Evolutionary conservation across 2,329 filamentous ascomycete species (phyloP).

Genomic region (Microcyclospora pomicola): DNA sequence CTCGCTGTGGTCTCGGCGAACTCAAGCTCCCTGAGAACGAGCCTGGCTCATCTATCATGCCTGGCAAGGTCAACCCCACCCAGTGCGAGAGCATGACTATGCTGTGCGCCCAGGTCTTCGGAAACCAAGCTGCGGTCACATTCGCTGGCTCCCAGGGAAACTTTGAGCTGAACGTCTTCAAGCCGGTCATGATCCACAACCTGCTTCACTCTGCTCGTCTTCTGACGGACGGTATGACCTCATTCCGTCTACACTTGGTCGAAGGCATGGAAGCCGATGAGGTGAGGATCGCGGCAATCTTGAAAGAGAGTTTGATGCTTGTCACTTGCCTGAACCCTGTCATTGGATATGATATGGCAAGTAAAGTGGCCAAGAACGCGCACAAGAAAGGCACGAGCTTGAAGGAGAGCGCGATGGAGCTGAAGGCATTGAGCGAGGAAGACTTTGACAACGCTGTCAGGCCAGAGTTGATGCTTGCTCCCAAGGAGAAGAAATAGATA

Average conservation of each 20-base stretch:
- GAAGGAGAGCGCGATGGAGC: conserved; percentile 86
- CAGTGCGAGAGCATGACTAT: conserved; percentile 97
- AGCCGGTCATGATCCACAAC: conserved; percentile 91
- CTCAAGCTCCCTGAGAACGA: conserved; percentile 93
- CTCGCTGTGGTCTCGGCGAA: conserved; percentile 89
- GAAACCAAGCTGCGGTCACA: conserved; percentile 85
- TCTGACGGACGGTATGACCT: conserved; percentile 81
- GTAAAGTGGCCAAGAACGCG: conserved; percentile 94
- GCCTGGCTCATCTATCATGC: conserved; percentile 96
- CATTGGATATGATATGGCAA: conserved; percentile 95
- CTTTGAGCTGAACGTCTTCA: conserved; percentile 98
- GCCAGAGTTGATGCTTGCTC: conserved; percentile 90
- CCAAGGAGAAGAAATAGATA: conserved; percentile 50
- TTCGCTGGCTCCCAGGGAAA: conserved; percentile 95
- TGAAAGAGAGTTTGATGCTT: conserved; percentile 96
- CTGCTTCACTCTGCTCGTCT: conserved; percentile 83
- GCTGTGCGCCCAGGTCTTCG: conserved; percentile 95
- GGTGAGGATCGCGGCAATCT: conserved; percentile 73
- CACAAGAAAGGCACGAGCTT: conserved; percentile 96
- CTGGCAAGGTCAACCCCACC: conserved; percentile 97
- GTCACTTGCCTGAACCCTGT: conserved; percentile 96
- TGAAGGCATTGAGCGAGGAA: conserved; percentile 73
- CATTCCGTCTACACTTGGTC: conserved; percentile 89
- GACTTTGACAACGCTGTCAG: conserved; percentile 84
- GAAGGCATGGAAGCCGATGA: conserved; percentile 83